phyloP scores from a whole-genome alignment of 768 basidiomycete genomes.

The Leucosporidium creatinivorum region DNA sequence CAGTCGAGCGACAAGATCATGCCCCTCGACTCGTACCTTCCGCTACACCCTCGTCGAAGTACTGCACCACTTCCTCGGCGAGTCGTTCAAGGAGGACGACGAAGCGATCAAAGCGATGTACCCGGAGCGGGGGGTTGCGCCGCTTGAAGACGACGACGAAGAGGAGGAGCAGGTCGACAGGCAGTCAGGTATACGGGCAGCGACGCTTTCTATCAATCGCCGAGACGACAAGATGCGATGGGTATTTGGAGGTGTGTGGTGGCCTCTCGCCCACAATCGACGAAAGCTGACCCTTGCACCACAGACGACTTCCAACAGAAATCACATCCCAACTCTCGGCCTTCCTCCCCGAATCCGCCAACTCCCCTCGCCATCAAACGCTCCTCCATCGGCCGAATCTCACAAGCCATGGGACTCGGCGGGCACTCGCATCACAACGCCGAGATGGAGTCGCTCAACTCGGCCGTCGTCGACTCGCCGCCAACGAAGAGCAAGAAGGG shows the following conservation, averaged over 20 bases:
- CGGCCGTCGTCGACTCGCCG: neutral
- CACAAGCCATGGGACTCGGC: neutral
- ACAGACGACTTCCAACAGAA: conserved; percentile 6
- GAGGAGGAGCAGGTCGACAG: neutral
- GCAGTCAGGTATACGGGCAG: neutral
- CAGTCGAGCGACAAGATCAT: neutral
- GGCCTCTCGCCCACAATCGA: too few species aligned
- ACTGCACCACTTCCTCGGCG: conserved; percentile 13
- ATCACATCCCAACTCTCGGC: neutral
- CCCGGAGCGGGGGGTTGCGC: too few species aligned
- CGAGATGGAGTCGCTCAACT: neutral
- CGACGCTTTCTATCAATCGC: neutral
- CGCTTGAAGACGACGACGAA: neutral
- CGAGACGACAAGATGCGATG: conserved; percentile 9
- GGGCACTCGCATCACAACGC: neutral
- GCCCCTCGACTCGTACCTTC: neutral
- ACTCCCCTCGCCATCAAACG: neutral
- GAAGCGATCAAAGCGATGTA: neutral
- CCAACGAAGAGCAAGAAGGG: neutral
- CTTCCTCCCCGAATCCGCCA: neutral
- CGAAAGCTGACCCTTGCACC: neutral
- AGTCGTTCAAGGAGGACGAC: neutral
- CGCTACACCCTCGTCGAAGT: conserved; percentile 1
- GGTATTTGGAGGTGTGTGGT: conserved; percentile 3
- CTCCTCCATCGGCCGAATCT: neutral